Base-by-base conservation (phyloP, 164 flowering plant genomes). In the Tinospora cordifolia region DNA sequence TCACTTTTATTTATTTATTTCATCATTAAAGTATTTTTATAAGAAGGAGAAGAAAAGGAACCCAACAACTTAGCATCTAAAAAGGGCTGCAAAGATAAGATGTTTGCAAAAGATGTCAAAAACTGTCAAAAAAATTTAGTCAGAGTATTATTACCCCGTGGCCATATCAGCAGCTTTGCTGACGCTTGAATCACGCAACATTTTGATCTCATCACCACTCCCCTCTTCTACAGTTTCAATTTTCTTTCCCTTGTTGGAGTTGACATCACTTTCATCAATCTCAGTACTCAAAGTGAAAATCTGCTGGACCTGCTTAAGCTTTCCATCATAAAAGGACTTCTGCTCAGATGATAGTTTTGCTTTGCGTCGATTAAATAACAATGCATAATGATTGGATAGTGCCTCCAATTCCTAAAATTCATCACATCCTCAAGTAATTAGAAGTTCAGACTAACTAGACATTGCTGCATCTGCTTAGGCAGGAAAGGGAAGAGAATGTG, bases 141-240 rank as follows among this genome's bases (percentile, higher is more conserved):
- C 15, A 22, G 5, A 60, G 63, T n/a, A 34, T 26, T 3, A 38
- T 78, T 88, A 95, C 99, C 99, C 97, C 25, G 97, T 88, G 80
- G 98, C 99, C 92, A 95, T 86, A 54, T 92, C 92, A 68, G 98
- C 98, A 85, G 99, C 99, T 79, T 95, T 89, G 73, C 80, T 86
- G 75, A 91, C 88, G 80, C 99, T 92, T 40, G 97, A 80, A 75
- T 90, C 94, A 79, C 88, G 84, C 69, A 95, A 76, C 44, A 17
- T 81, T 74, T 86, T 88, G 79, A 92, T 82, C 83, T 95, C 99
- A 77, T 80, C 81, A 4, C 76, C 80, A 72, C 78, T 76, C 62
- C 78, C 87, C 54, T 82, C 87, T 51, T 74, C 75, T 41, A 78
- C 79, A 11, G 83, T 83, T 79, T 89, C 91, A 68, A 87, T 73